phyloP scores from a whole-genome alignment of 331 rosid genomes.

The Saraca asoca region DNA sequence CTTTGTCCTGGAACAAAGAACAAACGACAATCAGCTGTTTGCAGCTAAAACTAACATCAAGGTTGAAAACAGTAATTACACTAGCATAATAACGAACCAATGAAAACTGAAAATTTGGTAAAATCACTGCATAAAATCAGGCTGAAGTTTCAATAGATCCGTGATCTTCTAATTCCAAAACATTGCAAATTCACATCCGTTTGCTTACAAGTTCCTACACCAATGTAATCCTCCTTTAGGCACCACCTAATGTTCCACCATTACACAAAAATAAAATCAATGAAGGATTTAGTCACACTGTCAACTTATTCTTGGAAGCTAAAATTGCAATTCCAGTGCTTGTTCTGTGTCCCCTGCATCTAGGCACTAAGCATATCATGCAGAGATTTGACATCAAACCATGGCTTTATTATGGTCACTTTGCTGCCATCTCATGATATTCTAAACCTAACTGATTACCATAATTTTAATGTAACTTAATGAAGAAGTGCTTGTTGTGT shows the following conservation, averaged over 20 bases:
- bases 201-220: slow-evolving; percentile 7
- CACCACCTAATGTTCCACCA: neutral
- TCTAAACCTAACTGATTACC: neutral
- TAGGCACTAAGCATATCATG: no score
- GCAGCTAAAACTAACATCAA: slow-evolving; percentile 17
- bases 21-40: slow-evolving; percentile 28
- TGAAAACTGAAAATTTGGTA: neutral
- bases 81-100: slow-evolving; percentile 6
- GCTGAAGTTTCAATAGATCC: neutral
- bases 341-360: no score
- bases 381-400: neutral
- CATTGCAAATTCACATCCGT: slow-evolving; percentile 8
- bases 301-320: no score
- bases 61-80: slow-evolving; percentile 11
- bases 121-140: slow-evolving; percentile 1
- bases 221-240: neutral
- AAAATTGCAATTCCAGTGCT: no score
- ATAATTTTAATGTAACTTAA: neutral
- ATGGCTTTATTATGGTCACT: no score
- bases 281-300: no score
- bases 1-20: slow-evolving; percentile 68
- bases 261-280: neutral
- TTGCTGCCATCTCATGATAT: neutral
- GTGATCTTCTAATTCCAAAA: neutral
- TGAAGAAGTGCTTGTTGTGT: neutral